Evolutionary conservation across 306 rosid species (phyloP).

Genomic region (Cotoneaster glaucophyllus): DNA sequence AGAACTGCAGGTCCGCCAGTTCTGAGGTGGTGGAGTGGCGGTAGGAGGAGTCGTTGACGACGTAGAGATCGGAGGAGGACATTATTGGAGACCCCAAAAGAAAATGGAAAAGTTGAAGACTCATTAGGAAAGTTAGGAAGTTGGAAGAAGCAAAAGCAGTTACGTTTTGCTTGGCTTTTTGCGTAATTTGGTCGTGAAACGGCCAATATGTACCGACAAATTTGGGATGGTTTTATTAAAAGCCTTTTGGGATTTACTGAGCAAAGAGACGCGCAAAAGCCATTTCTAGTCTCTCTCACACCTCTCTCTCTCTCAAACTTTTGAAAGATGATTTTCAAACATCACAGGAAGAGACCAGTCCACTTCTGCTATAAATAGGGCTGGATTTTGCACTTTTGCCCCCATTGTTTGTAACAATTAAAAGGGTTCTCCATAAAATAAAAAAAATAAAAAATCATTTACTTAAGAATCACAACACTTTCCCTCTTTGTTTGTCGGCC

Average conservation of each 20-base stretch:
- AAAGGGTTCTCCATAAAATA: neutral
- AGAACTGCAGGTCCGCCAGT: conserved; percentile 31
- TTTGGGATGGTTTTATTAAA: conserved; percentile 2
- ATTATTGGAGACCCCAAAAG: conserved; percentile 34
- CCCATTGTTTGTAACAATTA: conserved; percentile 5
- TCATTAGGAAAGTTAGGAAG: neutral
- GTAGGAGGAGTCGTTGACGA: conserved; percentile 33
- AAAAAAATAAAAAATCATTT: too few relatives aligned
- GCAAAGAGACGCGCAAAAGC: conserved; percentile 25
- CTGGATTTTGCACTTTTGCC: conserved; percentile 7
- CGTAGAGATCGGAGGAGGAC: conserved; percentile 67
- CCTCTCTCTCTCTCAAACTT: conserved; percentile 9
- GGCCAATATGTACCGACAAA: conserved; percentile 7
- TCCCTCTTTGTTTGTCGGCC: neutral
- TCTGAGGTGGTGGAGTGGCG: conserved; percentile 32
- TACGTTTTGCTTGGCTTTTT: conserved; percentile 2
- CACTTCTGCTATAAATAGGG: conserved; percentile 22
- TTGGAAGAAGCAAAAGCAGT: neutral
- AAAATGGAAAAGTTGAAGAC: neutral
- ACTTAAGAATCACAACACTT: neutral
- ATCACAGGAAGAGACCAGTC: conserved; percentile 13
- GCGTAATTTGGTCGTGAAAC: conserved; percentile 7
- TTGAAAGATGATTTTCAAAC: conserved; percentile 6
- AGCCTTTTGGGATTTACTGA: conserved; percentile 7
- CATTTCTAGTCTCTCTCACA: conserved; percentile 2